These are phyloP conservation scores for Chrysoporthe austroafricana DNA, from an alignment of 2,329 filamentous ascomycete species.

Conservation along the genomic window DNA sequence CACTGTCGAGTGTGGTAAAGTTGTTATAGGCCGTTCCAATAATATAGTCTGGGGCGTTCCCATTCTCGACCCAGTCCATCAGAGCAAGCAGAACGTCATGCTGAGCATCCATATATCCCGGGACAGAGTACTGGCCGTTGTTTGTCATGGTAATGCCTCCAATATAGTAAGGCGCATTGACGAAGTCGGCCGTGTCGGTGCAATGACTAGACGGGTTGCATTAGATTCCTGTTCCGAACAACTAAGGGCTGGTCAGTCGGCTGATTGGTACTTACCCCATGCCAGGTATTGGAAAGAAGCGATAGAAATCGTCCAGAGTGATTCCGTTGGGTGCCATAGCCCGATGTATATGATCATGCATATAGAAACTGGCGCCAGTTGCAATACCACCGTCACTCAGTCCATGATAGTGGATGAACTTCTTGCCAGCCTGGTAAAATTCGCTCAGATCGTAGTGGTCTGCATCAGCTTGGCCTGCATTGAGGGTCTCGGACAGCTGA, in stretches of 20 bases:
- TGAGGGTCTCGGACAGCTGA: conserved; percentile 2
- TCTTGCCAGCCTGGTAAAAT: conserved; percentile 42
- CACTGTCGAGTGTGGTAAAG: neutral
- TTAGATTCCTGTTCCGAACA: neutral
- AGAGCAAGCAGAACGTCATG: conserved; percentile 32
- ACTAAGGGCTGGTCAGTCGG: neutral
- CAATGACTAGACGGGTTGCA: neutral
- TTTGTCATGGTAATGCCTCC: neutral
- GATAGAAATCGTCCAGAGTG: neutral
- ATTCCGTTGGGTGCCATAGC: neutral
- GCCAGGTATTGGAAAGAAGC: conserved; percentile 54
- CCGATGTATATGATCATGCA: neutral
- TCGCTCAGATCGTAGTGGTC: conserved; percentile 26
- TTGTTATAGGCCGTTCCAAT: conserved; percentile 6
- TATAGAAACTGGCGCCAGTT: conserved; percentile 36
- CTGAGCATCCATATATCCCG: conserved; percentile 30
- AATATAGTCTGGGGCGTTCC: conserved; percentile 31
- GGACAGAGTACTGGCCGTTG: conserved; percentile 1
- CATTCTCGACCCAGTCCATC: conserved; percentile 37
- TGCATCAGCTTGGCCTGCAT: conserved; percentile 19
- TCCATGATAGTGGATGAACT: conserved; percentile 51
- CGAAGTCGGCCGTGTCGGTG: conserved; percentile 4
- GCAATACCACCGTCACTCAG: conserved; percentile 47
- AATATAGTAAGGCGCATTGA: conserved; percentile 1
- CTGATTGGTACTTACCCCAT: conserved; percentile 36